Evolutionary conservation across 2,329 filamentous ascomycete species (phyloP), one percentile per base, ranked within the genome.

Genomic region (Colletotrichum karsti): DNA sequence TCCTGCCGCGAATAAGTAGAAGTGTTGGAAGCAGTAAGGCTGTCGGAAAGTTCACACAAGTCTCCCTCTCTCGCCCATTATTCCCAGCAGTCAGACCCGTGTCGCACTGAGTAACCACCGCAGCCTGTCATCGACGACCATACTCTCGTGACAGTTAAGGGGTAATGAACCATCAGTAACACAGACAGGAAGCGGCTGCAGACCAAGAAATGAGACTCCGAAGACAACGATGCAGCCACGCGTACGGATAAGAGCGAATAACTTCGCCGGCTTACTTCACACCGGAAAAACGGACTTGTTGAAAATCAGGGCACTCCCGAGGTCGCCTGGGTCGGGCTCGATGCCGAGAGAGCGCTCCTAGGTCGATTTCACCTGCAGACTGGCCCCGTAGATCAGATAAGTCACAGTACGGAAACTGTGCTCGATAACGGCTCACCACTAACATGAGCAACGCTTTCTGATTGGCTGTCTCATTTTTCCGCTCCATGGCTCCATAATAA

Each of bases 401-500:
- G 4, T 15, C 12, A 15, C 22, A 18, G 37, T 28, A 0, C 2
- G 6, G 7, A 12, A 30, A 67, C 62, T 37, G 55, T 65, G 7
- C 9, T 1, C 3, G 64, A 67, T 67, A 63, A 67, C 56, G 37
- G 35, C 7, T 13, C 10, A 13, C 20, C 33, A 20, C 22, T 41
- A 10, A 22, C 1, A 44, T 8, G n/a, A 20, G 4, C 26, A 22
- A 4, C 13, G n/a, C 13, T 1, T 44, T 22, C 5, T 46, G 33
- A 63, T 67, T 67, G 64, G 64, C 10, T 33, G 30, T 24, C 37
- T 28, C 26, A 44, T 53, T 67, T 67, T 67, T 63, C 55, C 37
- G 55, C 61, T 60, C 28, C 51, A 41, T 44, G 39, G 39, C 46
- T 55, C 65, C 61, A 69, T 48, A 63, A 69, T 70, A 42, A 67